Evolutionary conservation across 768 basidiomycete genomes (phyloP).

Genomic region (Hericium alpestre): DNA sequence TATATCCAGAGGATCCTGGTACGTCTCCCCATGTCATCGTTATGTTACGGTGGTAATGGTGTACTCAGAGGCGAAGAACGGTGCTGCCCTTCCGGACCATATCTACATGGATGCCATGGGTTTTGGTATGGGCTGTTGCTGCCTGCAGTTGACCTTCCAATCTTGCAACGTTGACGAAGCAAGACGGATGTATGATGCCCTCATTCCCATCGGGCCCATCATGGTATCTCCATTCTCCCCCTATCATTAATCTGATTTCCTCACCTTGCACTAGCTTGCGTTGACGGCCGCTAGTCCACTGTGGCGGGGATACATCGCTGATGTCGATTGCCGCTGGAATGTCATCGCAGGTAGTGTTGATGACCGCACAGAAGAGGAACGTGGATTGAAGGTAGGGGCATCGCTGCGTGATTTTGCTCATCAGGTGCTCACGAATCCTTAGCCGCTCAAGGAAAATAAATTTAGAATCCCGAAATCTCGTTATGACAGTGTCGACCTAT

Average conservation of each 20-base stretch:
- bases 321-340: conserved; percentile 98
- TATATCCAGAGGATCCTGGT: conserved; percentile 83
- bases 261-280: conserved; percentile 51
- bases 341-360: conserved; percentile 98
- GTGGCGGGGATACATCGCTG: conserved; percentile 89
- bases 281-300: conserved; percentile 90
- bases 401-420: not conserved
- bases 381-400: conserved; percentile 61
- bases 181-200: conserved; percentile 87
- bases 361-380: conserved; percentile 91
- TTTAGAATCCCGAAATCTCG: conserved; percentile 90
- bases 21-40: conserved; percentile 11
- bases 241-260: not conserved
- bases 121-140: conserved; percentile 99
- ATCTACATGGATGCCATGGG: conserved; percentile 99
- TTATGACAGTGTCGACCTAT: conserved; percentile 92
- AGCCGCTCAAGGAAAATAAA: conserved; percentile 71
- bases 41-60: conserved; percentile 7
- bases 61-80: conserved; percentile 69
- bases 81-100: conserved; percentile 81
- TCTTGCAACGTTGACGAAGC: conserved; percentile 91
- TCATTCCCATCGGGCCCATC: conserved; percentile 90
- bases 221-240: conserved; percentile 45
- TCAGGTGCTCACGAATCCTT: not conserved
- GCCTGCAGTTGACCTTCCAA: conserved; percentile 95